phyloP scores from a whole-genome alignment of 441 rosid species.

The Metrosideros polymorpha region DNA sequence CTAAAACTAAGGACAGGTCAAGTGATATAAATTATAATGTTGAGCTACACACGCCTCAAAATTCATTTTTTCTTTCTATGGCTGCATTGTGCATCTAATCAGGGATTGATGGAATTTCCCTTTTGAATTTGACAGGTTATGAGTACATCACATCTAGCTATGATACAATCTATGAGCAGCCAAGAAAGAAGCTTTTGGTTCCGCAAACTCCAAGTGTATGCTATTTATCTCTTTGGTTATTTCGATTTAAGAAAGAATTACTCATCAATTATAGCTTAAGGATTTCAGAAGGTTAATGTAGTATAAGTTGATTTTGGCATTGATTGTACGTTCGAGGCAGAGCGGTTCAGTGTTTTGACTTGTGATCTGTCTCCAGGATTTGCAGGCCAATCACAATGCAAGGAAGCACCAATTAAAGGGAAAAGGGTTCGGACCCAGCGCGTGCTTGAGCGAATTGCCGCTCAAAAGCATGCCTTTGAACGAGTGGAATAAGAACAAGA shows the following conservation, averaged over 20 bases:
- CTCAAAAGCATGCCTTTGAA: background rate
- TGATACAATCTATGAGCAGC: constrained; percentile 10
- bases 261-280: background rate
- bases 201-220: constrained; percentile 12
- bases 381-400: constrained; percentile 1
- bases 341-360: background rate
- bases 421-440: background rate
- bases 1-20: background rate
- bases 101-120: background rate
- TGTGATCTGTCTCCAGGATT: background rate
- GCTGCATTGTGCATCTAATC: background rate
- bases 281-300: background rate
- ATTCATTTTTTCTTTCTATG: background rate
- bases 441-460: background rate
- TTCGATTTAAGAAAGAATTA: background rate
- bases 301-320: background rate
- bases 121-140: constrained; percentile 14
- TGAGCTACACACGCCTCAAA: background rate
- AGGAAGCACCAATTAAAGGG: constrained; percentile 13
- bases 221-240: background rate
- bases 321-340: background rate
- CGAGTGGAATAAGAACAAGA: constrained; percentile 26
- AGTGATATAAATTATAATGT: background rate
- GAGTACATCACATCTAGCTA: constrained; percentile 9
- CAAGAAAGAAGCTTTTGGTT: constrained; percentile 6